Evolutionary conservation across 2,329 filamentous ascomycete species (phyloP).

Genomic region (Pseudocercospora pini-densiflorae): DNA sequence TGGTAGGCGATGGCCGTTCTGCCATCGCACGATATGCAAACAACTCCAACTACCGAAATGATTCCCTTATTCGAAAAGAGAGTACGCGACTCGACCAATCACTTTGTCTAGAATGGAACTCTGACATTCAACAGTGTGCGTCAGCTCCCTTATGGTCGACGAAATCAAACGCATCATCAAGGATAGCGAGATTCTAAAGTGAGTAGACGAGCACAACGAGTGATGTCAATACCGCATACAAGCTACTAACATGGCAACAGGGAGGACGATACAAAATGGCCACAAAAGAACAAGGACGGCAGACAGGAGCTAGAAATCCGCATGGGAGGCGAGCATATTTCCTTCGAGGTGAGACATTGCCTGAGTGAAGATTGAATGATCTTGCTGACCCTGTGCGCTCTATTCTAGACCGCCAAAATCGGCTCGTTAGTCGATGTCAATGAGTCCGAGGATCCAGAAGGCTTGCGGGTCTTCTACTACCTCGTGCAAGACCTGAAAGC

Average conservation of each 20-base stretch:
- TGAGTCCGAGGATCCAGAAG: slow-evolving; percentile 94
- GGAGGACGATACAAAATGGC: slow-evolving; percentile 99
- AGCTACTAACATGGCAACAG: slow-evolving; percentile 51
- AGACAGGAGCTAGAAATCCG: slow-evolving; percentile 95
- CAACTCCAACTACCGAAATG: slow-evolving; percentile 99
- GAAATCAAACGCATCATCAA: slow-evolving; percentile 98
- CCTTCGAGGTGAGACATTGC: slow-evolving; percentile 79
- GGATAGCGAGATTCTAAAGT: slow-evolving; percentile 97
- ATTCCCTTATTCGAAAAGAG: slow-evolving; percentile 98
- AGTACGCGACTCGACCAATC: slow-evolving; percentile 64
- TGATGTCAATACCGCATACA: not conserved
- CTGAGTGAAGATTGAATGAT: not conserved
- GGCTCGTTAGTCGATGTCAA: slow-evolving; percentile 96
- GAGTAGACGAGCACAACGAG: slow-evolving; percentile 37
- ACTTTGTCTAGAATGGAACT: not conserved
- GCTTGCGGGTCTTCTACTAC: slow-evolving; percentile 97
- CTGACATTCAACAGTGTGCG: slow-evolving; percentile 73
- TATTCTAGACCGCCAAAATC: slow-evolving; percentile 86
- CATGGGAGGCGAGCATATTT: slow-evolving; percentile 93
- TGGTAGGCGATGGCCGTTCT: slow-evolving; percentile 88
- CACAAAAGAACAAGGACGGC: slow-evolving; percentile 98
- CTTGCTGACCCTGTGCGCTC: not conserved
- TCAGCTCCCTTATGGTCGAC: slow-evolving; percentile 85
- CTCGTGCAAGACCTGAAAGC: slow-evolving; percentile 97
- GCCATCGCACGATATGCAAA: slow-evolving; percentile 96